These are phyloP conservation scores for Yarrowia alimentaria DNA, from an alignment of 805 yeast species.

Conservation along the genomic window DNA sequence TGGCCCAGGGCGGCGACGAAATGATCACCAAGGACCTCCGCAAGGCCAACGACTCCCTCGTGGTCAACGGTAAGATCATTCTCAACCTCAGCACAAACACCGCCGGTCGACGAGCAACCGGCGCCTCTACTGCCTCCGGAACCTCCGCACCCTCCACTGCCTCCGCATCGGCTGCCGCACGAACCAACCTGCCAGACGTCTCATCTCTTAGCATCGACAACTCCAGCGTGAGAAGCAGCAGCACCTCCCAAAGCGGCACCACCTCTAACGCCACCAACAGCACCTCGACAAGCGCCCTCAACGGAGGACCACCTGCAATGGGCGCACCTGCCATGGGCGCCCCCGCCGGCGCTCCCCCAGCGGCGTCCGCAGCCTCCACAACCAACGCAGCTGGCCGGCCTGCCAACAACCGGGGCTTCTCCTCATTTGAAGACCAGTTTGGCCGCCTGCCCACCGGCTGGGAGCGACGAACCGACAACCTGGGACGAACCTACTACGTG, in stretches of 20 bases:
- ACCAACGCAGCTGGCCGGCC: constrained; percentile 32
- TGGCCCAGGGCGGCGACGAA: constrained; percentile 49
- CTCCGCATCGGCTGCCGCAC: constrained; percentile 25
- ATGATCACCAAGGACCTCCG: constrained; percentile 91
- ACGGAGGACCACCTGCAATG: constrained; percentile 8
- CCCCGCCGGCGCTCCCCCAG: constrained; percentile 1
- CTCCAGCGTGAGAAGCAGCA: constrained; percentile 33
- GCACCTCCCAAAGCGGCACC: constrained; percentile 31
- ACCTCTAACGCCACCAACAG: constrained; percentile 34
- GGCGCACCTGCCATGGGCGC: not conserved
- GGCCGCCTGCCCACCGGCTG: constrained; percentile 98
- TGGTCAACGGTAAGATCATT: constrained; percentile 90
- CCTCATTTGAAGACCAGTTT: constrained; percentile 94
- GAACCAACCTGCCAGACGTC: constrained; percentile 28
- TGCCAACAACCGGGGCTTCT: constrained; percentile 51
- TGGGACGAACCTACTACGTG: constrained; percentile 95
- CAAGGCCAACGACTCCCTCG: constrained; percentile 84
- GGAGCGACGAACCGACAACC: constrained; percentile 97
- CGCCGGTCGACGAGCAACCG: constrained; percentile 33
- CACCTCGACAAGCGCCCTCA: constrained; percentile 35
- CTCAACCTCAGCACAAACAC: constrained; percentile 45
- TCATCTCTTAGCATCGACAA: constrained; percentile 30
- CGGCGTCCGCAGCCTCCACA: constrained; percentile 32
- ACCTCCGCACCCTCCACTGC: constrained; percentile 34
- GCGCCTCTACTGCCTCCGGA: constrained; percentile 27